Base-by-base conservation (phyloP, 352 stramenopile genomes). In the Globisporangium emineosum region DNA sequence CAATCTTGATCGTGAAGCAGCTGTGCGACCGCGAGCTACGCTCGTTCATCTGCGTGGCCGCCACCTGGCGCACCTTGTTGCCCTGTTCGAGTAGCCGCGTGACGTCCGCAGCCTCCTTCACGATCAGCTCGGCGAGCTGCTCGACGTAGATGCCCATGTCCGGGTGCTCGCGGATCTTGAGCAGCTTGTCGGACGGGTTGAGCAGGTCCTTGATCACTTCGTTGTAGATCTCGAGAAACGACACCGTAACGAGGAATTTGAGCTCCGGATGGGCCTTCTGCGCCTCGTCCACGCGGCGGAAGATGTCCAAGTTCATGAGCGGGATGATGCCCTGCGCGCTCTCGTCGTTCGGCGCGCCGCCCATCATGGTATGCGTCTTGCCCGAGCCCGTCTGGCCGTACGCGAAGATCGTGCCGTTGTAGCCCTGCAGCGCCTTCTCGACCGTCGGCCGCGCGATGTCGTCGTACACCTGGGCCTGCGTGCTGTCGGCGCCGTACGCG, bases 221-320 rank as follows among this genome's bases (percentile, higher is more conserved):
- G 69, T 98, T 98, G 78, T 98, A 98, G 60, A 98, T 97, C 64
- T 98, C 94, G 23, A 98, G 73, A 65, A 97, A 98, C n/a, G 89
- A 97, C 17, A 97, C 91, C 1, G 85, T 91, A 17, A 98, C 79
- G 32, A 97, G 76, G 66, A 88, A 98, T 66, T 97, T 88, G 50
- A 82, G 73, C 17, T 74, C 67, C 5, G 63, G 72, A 23, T 74
- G 61, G n/a, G 67, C 69, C 25, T 51, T 58, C 19, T 73, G 65
- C 35, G 67, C 75, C 23, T 60, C 66, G 19, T 74, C 65, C 29
- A 91, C 69, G 21, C 78, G 75, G 3, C 73, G 52, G 60, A 98
- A 98, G 12, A 98, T 69, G 53, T 97, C 83, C 17, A 66, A 54
- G 70, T 97, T 97, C 79, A 98, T 89, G 52, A 87, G 79, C 33